Conservation (phyloP, 106 monocot species). For the Chionographis japonica region DNA sequence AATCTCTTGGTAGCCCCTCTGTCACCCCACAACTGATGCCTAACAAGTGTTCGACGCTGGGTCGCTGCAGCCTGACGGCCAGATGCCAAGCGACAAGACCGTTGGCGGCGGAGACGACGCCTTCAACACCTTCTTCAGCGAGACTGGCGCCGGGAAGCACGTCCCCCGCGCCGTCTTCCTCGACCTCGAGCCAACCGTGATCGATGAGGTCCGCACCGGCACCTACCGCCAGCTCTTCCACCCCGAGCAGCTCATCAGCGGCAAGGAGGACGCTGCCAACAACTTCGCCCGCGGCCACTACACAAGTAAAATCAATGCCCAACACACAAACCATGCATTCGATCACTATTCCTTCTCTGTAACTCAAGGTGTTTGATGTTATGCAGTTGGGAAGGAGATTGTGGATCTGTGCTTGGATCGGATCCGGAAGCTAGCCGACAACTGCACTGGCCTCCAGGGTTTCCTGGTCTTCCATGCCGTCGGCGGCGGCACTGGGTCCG, state of each 20-base stretch:
- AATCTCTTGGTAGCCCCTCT: background rate
- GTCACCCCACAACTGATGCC: too few species aligned
- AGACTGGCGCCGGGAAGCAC: constrained; percentile 18
- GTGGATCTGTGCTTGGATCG: constrained; percentile 17
- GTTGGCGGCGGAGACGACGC: constrained; percentile 16
- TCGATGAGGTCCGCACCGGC: constrained; percentile 32
- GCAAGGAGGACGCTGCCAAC: constrained; percentile 35
- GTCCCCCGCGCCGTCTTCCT: constrained; percentile 26
- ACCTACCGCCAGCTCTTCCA: constrained; percentile 32
- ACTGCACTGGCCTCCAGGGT: constrained; percentile 14
- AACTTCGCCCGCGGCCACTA: constrained; percentile 44
- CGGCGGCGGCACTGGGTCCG: constrained; percentile 15
- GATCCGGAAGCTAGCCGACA: constrained; percentile 19
- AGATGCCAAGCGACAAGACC: constrained; percentile 14
- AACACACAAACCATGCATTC: too few species aligned
- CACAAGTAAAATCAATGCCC: constrained; percentile 8
- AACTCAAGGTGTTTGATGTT: too few species aligned
- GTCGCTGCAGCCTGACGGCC: constrained; percentile 8
- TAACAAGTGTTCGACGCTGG: too few species aligned
- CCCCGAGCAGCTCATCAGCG: constrained; percentile 44
- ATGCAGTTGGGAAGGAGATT: constrained; percentile 16
- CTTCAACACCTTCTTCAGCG: constrained; percentile 22
- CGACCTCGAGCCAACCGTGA: constrained; percentile 33
- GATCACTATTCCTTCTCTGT: too few species aligned
- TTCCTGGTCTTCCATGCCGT: constrained; percentile 19